Percentiles rank a stretch among this genome's conserved stretches.
Evolutionary conservation across 1,284 basidiomycete genomes (phyloP).

Genomic region (Lentinula novae-zelandiae): DNA sequence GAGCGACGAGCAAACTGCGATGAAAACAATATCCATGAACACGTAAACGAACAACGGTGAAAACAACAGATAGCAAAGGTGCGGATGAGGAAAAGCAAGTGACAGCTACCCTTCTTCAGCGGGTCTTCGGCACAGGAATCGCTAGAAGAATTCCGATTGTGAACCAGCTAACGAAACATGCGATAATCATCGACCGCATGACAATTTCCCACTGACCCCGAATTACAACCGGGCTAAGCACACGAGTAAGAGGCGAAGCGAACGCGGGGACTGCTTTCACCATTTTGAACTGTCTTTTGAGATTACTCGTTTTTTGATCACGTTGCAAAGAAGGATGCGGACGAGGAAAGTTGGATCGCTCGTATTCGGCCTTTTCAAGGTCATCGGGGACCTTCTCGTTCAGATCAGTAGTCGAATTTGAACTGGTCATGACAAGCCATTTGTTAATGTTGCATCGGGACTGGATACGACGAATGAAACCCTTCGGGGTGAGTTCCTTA

Average conservation of each 20-base stretch:
- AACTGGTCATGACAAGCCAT: constrained; percentile 18
- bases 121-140: constrained; percentile 12
- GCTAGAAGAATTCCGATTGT: constrained; percentile 17
- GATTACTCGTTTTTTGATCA: constrained; percentile 17
- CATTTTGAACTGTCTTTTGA: constrained; percentile 38
- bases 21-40: not conserved
- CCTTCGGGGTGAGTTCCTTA: constrained; percentile 20
- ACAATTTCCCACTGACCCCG: constrained; percentile 77
- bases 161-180: constrained; percentile 15
- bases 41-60: not conserved
- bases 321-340: constrained; percentile 9
- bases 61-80: not conserved
- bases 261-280: constrained; percentile 67
- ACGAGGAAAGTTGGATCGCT: constrained; percentile 13
- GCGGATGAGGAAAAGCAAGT: not conserved
- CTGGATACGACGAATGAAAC: constrained; percentile 36
- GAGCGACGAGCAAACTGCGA: not conserved
- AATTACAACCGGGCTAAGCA: constrained; percentile 65
- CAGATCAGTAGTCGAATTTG: constrained; percentile 6
- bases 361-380: constrained; percentile 2
- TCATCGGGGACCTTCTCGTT: constrained; percentile 4
- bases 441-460: constrained; percentile 28
- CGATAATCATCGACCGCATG: constrained; percentile 29
- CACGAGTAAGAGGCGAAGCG: constrained; percentile 59
- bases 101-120: not conserved